phyloP scores from a whole-genome alignment of 306 rosid genomes.

The Astragalus membranaceus region DNA sequence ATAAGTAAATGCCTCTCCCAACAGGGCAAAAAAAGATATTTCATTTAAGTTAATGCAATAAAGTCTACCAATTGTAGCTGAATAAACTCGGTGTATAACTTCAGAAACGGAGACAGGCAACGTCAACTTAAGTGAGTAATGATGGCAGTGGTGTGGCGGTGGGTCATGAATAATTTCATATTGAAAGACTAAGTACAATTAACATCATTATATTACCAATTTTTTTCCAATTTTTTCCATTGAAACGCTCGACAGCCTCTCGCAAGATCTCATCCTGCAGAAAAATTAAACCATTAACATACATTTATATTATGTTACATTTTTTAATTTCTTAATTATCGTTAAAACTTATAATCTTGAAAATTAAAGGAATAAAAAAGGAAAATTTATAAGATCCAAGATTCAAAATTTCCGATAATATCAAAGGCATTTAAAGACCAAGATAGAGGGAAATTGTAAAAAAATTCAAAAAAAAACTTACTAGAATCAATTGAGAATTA shows the following conservation, averaged over 20 bases:
- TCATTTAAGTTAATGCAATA: not conserved
- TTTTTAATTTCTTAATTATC: not conserved
- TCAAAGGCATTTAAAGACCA: not conserved
- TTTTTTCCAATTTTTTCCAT: slow-evolving; percentile 99
- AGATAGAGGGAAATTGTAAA: not conserved
- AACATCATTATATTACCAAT: slow-evolving; percentile 49
- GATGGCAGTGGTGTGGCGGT: not conserved
- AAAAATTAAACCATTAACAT: not conserved
- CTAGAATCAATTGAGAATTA: not conserved
- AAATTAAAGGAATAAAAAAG: not conserved
- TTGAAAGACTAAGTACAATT: not conserved
- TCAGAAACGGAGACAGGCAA: not conserved
- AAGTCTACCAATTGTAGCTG: not conserved
- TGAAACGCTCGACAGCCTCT: slow-evolving; percentile 79
- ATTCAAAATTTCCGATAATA: not conserved
- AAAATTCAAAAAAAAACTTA: not conserved
- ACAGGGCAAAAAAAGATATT: not conserved
- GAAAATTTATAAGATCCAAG: not conserved
- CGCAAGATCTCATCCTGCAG: slow-evolving; percentile 74
- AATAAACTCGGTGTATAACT: not conserved
- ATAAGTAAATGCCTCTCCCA: not conserved
- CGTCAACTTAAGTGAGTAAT: not conserved
- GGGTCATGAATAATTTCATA: not conserved
- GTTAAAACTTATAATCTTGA: not conserved
- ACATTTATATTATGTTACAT: not conserved